These are phyloP conservation scores for Benincasa hispida DNA, from an alignment of 306 rosid genomes.

Conservation along the genomic window DNA sequence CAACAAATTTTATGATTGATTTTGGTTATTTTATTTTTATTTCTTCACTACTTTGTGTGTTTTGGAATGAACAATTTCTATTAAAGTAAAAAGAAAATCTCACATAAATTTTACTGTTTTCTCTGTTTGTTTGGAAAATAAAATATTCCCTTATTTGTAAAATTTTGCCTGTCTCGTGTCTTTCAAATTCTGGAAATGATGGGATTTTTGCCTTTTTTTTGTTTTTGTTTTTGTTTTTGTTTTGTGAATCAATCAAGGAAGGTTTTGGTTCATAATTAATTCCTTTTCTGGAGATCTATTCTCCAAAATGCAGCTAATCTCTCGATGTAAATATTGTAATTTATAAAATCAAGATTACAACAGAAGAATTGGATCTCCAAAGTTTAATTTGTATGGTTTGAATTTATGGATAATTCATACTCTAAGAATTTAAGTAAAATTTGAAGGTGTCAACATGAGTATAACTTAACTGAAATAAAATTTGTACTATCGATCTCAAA, in stretches of 20 bases:
- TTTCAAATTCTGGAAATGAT: not conserved
- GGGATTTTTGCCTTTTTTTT: not conserved
- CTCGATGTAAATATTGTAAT: not conserved
- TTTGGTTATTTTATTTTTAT: not conserved
- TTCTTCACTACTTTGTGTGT: not conserved
- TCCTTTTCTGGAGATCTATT: not conserved
- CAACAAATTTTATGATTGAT: not conserved
- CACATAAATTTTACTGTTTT: too few relatives aligned
- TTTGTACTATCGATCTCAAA: too few relatives aligned
- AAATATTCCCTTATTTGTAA: not conserved
- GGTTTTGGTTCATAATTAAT: not conserved
- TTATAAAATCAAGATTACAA: not conserved
- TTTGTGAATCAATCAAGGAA: not conserved
- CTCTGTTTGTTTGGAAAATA: not conserved
- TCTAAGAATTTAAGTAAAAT: too few relatives aligned
- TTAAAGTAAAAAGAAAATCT: too few relatives aligned
- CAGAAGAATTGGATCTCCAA: too few relatives aligned
- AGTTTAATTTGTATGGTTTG: not conserved
- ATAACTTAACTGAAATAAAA: too few relatives aligned
- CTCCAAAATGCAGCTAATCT: not conserved
- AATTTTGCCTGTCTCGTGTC: not conserved
- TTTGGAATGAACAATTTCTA: not conserved
- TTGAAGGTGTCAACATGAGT: too few relatives aligned
- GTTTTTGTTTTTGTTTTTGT: too few relatives aligned
- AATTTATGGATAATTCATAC: not conserved